Percentiles rank a stretch among this genome's conserved stretches.
These are phyloP conservation scores for Euptelea pleiosperma DNA, from an alignment of 164 flowering plant genomes.

Conservation along the genomic window DNA sequence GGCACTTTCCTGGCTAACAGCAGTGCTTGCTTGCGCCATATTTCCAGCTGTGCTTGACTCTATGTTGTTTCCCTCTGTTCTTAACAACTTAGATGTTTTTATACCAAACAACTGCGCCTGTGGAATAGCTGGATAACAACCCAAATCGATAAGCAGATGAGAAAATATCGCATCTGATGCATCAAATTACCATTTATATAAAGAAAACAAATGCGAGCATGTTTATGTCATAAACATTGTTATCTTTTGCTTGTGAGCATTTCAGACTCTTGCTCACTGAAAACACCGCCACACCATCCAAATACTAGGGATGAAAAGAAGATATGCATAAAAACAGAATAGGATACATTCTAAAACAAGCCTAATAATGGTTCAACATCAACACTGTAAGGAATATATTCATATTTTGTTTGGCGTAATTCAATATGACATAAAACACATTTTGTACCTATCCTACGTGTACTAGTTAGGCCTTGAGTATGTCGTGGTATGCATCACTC, in stretches of 20 bases:
- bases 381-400: too few relatives aligned
- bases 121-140: slow-evolving; percentile 50
- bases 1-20: slow-evolving; percentile 53
- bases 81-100: slow-evolving; percentile 42
- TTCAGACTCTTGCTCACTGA: not conserved
- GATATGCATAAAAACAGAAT: not conserved
- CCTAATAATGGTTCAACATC: not conserved
- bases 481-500: too few relatives aligned
- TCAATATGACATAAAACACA: too few relatives aligned
- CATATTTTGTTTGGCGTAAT: too few relatives aligned
- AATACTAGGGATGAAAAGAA: not conserved
- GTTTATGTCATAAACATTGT: not conserved
- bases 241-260: not conserved
- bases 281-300: not conserved
- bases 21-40: slow-evolving; percentile 63
- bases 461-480: too few relatives aligned
- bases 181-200: not conserved
- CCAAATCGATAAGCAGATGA: slow-evolving; percentile 6
- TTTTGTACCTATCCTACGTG: too few relatives aligned
- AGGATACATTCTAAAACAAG: not conserved
- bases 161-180: too few relatives aligned
- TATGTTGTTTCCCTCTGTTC: slow-evolving; percentile 35
- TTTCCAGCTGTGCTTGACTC: slow-evolving; percentile 41
- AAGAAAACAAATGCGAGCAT: too few relatives aligned
- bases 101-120: slow-evolving; percentile 55